Conservation (phyloP, 2,329 filamentous ascomycete genomes). For the Alternaria infectoria region DNA sequence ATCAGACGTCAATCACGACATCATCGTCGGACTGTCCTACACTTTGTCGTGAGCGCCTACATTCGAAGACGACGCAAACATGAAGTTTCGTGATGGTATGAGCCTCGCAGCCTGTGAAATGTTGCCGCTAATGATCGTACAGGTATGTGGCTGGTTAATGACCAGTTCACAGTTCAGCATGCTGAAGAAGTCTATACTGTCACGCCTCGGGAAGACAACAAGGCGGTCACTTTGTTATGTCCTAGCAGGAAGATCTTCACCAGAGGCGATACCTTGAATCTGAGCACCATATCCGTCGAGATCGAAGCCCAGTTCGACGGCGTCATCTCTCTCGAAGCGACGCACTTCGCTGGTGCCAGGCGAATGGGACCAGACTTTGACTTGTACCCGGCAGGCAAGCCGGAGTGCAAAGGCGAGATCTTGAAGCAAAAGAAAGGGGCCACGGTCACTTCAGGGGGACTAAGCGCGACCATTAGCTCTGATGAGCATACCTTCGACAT, state of each 20-base stretch:
- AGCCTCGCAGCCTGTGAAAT: not conserved
- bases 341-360: slow-evolving; percentile 63
- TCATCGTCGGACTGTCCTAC: not conserved
- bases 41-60: not conserved
- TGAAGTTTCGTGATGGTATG: slow-evolving; percentile 67
- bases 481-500: slow-evolving; percentile 62
- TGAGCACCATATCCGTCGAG: slow-evolving; percentile 62
- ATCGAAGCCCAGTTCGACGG: slow-evolving; percentile 64
- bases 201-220: slow-evolving; percentile 53
- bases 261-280: slow-evolving; percentile 64
- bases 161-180: slow-evolving; percentile 67
- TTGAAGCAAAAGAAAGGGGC: slow-evolving; percentile 52
- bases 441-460: slow-evolving; percentile 58
- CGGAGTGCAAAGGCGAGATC: slow-evolving; percentile 47
- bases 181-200: slow-evolving; percentile 68
- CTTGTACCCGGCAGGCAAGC: slow-evolving; percentile 61
- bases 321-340: slow-evolving; percentile 65
- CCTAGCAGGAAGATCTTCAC: slow-evolving; percentile 62
- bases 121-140: slow-evolving; percentile 10
- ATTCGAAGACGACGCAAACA: slow-evolving; percentile 35
- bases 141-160: slow-evolving; percentile 70
- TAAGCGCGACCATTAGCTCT: slow-evolving; percentile 60
- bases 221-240: slow-evolving; percentile 62
- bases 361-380: slow-evolving; percentile 64
- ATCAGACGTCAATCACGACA: not conserved